A percentile compares a stretch with the other conserved stretches of the same genome.
phyloP scores from a whole-genome alignment of 164 flowering plant genomes.

The Tinospora cordifolia region DNA sequence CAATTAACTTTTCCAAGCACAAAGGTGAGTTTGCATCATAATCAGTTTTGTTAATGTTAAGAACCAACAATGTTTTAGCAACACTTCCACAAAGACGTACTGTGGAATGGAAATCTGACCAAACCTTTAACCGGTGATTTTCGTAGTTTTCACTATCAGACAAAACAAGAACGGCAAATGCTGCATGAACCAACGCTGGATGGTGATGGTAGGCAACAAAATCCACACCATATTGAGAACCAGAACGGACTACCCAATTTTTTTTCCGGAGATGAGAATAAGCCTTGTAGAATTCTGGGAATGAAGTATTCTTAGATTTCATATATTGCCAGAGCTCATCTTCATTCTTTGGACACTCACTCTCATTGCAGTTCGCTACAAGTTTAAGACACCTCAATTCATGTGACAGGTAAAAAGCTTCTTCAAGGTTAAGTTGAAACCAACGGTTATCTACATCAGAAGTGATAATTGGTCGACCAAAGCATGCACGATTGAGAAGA shows the following conservation, averaged over 20 bases:
- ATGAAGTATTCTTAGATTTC: slow-evolving; percentile 30
- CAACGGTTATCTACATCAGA: slow-evolving; percentile 7
- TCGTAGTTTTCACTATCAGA: slow-evolving; percentile 26
- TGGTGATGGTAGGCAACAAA: slow-evolving; percentile 73
- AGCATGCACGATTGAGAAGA: slow-evolving; percentile 10
- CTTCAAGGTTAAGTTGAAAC: slow-evolving; percentile 13
- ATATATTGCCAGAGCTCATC: slow-evolving; percentile 52
- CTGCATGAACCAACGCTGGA: slow-evolving; percentile 70
- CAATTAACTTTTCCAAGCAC: slow-evolving; percentile 34
- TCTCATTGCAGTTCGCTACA: slow-evolving; percentile 20
- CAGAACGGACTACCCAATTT: slow-evolving; percentile 80
- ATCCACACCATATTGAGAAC: slow-evolving; percentile 70
- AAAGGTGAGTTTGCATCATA: slow-evolving; percentile 21
- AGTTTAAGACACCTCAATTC: slow-evolving; percentile 6
- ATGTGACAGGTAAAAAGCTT: slow-evolving; percentile 12
- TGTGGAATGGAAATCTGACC: slow-evolving; percentile 65
- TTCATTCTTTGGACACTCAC: slow-evolving; percentile 12
- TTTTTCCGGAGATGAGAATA: slow-evolving; percentile 61
- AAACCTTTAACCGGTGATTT: slow-evolving; percentile 42
- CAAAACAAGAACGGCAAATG: slow-evolving; percentile 55
- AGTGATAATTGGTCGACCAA: slow-evolving; percentile 6
- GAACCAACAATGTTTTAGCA: slow-evolving; percentile 60
- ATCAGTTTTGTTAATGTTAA: slow-evolving; percentile 30
- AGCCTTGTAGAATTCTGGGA: slow-evolving; percentile 51
- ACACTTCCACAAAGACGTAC: slow-evolving; percentile 63